Evolutionary conservation across 1,284 basidiomycete species (phyloP).

Genomic region (Heterobasidion irregulare): DNA sequence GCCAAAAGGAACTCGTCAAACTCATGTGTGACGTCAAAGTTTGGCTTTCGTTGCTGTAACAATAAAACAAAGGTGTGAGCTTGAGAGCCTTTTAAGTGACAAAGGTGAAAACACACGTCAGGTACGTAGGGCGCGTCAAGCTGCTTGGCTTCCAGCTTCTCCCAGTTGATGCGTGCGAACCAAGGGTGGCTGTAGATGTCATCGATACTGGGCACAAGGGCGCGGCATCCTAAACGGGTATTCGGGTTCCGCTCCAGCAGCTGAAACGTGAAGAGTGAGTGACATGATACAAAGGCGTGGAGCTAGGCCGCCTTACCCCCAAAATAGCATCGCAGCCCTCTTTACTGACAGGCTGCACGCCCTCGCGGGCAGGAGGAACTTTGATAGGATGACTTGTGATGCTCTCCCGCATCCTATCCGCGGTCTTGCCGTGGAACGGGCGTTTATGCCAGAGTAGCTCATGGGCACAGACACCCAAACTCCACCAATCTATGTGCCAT

Average conservation of each 20-base stretch:
- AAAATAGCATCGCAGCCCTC: constrained; percentile 29
- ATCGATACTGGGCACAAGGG: constrained; percentile 57
- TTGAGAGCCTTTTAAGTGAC: neutral
- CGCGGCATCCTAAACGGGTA: constrained; percentile 76
- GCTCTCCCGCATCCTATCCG: constrained; percentile 76
- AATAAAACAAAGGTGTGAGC: constrained; percentile 5
- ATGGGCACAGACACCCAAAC: constrained; percentile 82
- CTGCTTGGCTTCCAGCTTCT: constrained; percentile 66
- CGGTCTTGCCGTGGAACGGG: constrained; percentile 84
- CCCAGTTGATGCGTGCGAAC: constrained; percentile 83
- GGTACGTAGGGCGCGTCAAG: constrained; percentile 83
- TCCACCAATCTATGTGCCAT: constrained; percentile 94
- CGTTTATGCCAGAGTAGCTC: constrained; percentile 84
- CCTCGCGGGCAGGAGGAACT: constrained; percentile 49
- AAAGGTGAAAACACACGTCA: constrained; percentile 51
- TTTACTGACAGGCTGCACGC: constrained; percentile 22
- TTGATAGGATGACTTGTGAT: constrained; percentile 64
- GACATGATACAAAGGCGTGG: neutral
- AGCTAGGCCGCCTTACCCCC: constrained; percentile 32
- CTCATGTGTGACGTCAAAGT: constrained; percentile 97
- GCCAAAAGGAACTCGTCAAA: constrained; percentile 94
- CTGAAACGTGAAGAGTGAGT: constrained; percentile 28
- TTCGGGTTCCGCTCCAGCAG: constrained; percentile 80
- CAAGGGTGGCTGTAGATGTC: constrained; percentile 82
- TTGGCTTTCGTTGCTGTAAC: constrained; percentile 71